A percentile compares a stretch with the other conserved stretches of the same genome.
Evolutionary conservation across 2,329 filamentous ascomycete genomes (phyloP).

Genomic region (Myriosclerotinia scirpicola): DNA sequence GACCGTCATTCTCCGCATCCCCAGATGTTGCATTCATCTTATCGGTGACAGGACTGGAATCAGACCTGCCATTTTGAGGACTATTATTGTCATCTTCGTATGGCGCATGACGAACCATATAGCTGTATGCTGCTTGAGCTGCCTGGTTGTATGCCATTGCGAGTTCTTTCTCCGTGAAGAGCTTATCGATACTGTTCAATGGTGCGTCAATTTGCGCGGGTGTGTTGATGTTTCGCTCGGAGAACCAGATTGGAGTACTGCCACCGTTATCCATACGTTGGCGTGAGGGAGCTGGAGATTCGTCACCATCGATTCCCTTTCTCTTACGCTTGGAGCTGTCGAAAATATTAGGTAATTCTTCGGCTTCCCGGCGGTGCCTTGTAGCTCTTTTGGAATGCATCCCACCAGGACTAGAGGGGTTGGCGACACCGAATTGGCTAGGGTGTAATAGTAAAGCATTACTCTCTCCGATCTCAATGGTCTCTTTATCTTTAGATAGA

Average conservation of each 20-base stretch:
- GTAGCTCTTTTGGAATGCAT: constrained; percentile 63
- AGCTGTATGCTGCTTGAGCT: constrained; percentile 61
- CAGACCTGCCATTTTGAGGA: constrained; percentile 47
- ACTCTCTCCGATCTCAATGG: constrained; percentile 65
- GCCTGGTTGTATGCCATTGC: constrained; percentile 64
- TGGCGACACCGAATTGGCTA: constrained; percentile 65
- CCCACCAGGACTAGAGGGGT: constrained; percentile 63
- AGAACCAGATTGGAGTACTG: constrained; percentile 63
- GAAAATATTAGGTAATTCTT: constrained; percentile 55
- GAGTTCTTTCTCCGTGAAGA: constrained; percentile 70
- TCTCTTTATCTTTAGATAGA: constrained; percentile 65
- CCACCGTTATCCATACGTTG: constrained; percentile 55
- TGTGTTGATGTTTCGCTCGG: constrained; percentile 53
- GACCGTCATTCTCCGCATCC: constrained; percentile 52
- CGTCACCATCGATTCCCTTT: constrained; percentile 60
- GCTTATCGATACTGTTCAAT: constrained; percentile 66
- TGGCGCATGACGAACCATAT: constrained; percentile 54
- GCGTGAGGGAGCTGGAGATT: constrained; percentile 59
- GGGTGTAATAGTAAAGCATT: constrained; percentile 66
- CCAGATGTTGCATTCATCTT: constrained; percentile 52
- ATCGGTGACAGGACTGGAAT: constrained; percentile 45
- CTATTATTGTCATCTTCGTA: constrained; percentile 32
- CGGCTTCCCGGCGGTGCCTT: constrained; percentile 57
- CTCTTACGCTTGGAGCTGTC: constrained; percentile 64
- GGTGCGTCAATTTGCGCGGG: constrained; percentile 55